phyloP scores from a whole-genome alignment of 1,284 basidiomycete genomes.

The Singerocomus rubriflavus region DNA sequence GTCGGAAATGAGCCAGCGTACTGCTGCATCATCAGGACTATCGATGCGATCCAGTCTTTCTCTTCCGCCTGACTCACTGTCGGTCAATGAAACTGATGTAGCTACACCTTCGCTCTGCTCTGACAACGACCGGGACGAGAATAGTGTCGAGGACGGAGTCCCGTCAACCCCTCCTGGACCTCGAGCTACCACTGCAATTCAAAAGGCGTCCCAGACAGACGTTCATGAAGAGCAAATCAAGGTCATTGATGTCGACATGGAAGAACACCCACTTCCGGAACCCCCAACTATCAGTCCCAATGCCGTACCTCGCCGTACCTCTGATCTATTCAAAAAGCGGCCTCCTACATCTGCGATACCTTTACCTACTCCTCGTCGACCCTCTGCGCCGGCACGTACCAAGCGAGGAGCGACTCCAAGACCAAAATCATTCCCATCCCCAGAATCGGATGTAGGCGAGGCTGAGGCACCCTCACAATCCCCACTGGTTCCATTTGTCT shows the following conservation, averaged over 20 bases:
- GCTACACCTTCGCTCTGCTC: conserved; percentile 69
- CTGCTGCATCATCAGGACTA: conserved; percentile 5
- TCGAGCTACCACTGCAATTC: not conserved
- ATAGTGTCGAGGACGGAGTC: conserved; percentile 43
- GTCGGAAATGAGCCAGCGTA: conserved; percentile 2
- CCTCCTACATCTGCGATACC: conserved; percentile 63
- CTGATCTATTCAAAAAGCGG: conserved; percentile 52
- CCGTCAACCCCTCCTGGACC: conserved; percentile 43
- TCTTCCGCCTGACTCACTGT: conserved; percentile 2
- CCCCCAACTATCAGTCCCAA: conserved; percentile 7
- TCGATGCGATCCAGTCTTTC: conserved; percentile 2
- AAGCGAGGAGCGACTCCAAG: conserved; percentile 26
- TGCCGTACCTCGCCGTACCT: conserved; percentile 16
- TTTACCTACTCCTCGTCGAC: conserved; percentile 50
- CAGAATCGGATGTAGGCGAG: conserved; percentile 23
- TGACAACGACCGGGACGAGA: conserved; percentile 54
- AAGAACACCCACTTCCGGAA: conserved; percentile 13
- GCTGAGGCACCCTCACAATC: conserved; percentile 28
- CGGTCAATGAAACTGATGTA: conserved; percentile 31
- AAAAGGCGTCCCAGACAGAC: not conserved
- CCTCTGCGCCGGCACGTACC: conserved; percentile 50
- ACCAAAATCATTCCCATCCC: conserved; percentile 9
- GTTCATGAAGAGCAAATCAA: conserved; percentile 21
- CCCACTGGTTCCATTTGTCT: conserved; percentile 23
- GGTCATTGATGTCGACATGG: conserved; percentile 40